A percentile compares a stretch with the other conserved stretches of the same genome.
These are phyloP conservation scores for Saturnispora mendoncae DNA, from an alignment of 805 yeast species.

Conservation along the genomic window DNA sequence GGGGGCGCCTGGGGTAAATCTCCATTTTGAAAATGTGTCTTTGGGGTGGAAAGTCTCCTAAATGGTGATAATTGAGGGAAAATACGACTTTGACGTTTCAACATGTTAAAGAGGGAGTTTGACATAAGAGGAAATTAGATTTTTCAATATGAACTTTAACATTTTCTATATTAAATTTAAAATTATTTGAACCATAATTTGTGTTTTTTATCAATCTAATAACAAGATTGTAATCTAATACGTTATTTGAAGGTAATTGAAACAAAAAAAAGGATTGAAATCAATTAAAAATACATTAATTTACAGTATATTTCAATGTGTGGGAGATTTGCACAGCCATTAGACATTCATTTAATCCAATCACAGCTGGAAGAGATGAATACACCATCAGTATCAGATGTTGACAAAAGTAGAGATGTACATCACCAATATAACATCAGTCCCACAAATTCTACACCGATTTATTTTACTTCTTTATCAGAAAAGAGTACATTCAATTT, in stretches of 20 bases:
- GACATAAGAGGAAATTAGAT: too few relatives aligned
- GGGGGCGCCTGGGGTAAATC: not conserved
- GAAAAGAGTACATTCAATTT: too few relatives aligned
- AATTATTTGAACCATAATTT: too few relatives aligned
- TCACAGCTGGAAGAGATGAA: constrained; percentile 13
- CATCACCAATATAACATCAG: constrained; percentile 47
- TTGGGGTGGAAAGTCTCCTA: not conserved
- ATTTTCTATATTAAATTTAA: too few relatives aligned
- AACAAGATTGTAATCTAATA: too few relatives aligned
- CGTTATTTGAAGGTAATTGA: not conserved
- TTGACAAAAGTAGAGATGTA: constrained; percentile 13
- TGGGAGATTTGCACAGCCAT: constrained; percentile 29
- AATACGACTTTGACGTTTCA: not conserved
- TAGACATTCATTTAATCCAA: constrained; percentile 33
- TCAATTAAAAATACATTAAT: not conserved
- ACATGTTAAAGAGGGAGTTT: not conserved
- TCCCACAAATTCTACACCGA: constrained; percentile 49
- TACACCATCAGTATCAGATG: not conserved
- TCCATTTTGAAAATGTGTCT: not conserved
- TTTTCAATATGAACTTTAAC: too few relatives aligned
- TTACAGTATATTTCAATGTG: constrained; percentile 23
- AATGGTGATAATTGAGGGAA: not conserved
- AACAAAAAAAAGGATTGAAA: not conserved
- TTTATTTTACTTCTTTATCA: too few relatives aligned
- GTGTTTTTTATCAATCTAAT: too few relatives aligned